Conservation (phyloP, 1,139 yeast genomes). For the Diutina neorugosa region DNA sequence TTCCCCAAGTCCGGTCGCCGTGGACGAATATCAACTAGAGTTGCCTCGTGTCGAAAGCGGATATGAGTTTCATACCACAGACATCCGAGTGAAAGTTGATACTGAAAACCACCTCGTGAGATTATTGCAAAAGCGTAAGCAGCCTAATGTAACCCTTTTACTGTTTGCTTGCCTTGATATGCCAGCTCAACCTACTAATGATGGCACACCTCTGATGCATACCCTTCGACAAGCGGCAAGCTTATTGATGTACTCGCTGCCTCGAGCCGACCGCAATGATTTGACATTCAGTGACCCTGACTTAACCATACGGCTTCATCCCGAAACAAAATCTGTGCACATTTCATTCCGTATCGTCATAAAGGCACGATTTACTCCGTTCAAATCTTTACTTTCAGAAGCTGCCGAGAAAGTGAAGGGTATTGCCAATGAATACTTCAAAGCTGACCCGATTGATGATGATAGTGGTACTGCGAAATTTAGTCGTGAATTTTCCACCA, state of each 20-base stretch:
- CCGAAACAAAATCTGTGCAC: constrained; percentile 5
- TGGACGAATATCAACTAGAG: background rate
- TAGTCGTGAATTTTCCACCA: constrained; percentile 4
- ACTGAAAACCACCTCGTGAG: background rate
- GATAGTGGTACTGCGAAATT: background rate
- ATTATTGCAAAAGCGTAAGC: background rate
- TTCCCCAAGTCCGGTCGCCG: background rate
- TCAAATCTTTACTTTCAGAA: constrained; percentile 8
- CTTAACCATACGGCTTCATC: constrained; percentile 5
- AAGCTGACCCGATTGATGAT: background rate
- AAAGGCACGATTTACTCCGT: constrained; percentile 7
- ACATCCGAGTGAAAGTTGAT: background rate
- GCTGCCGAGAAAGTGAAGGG: constrained; percentile 4
- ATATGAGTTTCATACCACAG: background rate
- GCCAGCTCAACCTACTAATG: constrained; percentile 11
- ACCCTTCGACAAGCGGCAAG: background rate
- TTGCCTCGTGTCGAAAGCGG: background rate
- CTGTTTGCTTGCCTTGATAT: constrained; percentile 21
- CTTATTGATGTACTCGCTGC: background rate
- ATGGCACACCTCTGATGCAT: background rate
- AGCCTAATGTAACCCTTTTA: constrained; percentile 12
- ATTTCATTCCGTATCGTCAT: constrained; percentile 5
- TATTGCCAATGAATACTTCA: background rate
- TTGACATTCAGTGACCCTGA: background rate
- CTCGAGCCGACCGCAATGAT: constrained; percentile 1